phyloP scores from a whole-genome alignment of 805 yeast species.

The Metschnikowia continentalis region DNA sequence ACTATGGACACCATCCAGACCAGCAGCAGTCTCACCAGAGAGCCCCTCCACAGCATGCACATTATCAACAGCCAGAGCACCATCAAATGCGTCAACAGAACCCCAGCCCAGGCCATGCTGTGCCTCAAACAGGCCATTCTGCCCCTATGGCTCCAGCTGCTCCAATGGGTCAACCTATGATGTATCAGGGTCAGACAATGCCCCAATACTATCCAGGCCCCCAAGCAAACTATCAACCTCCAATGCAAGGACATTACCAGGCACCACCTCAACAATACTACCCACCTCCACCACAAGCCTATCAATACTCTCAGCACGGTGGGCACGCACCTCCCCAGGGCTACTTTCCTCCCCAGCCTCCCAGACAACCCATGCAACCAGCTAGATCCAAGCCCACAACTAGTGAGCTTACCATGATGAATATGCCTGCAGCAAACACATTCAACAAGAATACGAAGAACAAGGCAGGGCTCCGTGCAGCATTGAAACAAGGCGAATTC shows the following conservation, averaged over 20 bases:
- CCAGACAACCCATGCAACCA: conserved; percentile 1
- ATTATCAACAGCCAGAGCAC: background rate
- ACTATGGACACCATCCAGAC: background rate
- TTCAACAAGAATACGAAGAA: conserved; percentile 41
- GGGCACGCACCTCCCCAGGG: conserved; percentile 15
- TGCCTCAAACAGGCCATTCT: background rate
- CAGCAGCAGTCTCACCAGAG: background rate
- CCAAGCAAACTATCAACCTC: conserved; percentile 9
- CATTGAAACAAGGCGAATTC: conserved; percentile 61
- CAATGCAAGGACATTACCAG: conserved; percentile 18
- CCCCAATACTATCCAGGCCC: conserved; percentile 6
- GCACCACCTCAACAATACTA: conserved; percentile 15
- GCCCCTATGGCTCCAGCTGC: background rate
- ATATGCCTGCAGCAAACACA: conserved; percentile 43
- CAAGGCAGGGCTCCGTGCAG: conserved; percentile 58
- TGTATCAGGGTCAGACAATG: conserved; percentile 2
- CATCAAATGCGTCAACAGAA: background rate
- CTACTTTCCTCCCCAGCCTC: conserved; percentile 15
- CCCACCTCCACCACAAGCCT: conserved; percentile 12
- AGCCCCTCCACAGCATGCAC: background rate
- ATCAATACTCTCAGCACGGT: conserved; percentile 7
- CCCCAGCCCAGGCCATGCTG: background rate
- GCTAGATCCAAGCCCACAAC: conserved; percentile 24
- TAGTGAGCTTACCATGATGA: conserved; percentile 42
- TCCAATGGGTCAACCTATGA: background rate